phyloP scores from a whole-genome alignment of 2,329 filamentous ascomycete species.

The Dryadomyces quercivorus region DNA sequence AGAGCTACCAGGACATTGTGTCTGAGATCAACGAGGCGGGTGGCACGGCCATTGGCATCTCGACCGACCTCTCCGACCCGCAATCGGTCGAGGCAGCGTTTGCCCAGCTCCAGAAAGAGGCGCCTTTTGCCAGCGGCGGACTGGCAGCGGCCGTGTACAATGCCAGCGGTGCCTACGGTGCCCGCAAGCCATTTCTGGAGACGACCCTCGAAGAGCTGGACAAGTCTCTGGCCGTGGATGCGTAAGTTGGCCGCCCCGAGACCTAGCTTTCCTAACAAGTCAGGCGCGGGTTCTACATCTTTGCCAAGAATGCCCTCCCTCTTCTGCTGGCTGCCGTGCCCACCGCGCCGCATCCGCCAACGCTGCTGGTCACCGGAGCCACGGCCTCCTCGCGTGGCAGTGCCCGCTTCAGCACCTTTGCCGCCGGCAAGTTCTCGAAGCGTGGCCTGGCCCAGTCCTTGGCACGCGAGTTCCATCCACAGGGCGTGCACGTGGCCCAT shows the following conservation, averaged over 20 bases:
- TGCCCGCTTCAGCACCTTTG: constrained; percentile 57
- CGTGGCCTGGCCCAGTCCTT: constrained; percentile 63
- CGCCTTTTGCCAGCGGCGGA: constrained; percentile 33
- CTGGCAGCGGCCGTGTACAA: constrained; percentile 61
- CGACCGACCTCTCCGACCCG: constrained; percentile 48
- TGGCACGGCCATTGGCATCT: constrained; percentile 59
- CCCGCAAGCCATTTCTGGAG: constrained; percentile 47
- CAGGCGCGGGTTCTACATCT: constrained; percentile 60
- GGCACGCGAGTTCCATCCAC: constrained; percentile 71
- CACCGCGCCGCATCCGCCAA: constrained; percentile 52
- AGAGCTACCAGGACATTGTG: constrained; percentile 54
- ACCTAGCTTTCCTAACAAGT: background rate
- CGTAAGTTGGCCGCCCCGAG: constrained; percentile 28
- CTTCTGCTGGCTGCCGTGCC: constrained; percentile 51
- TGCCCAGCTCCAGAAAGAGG: constrained; percentile 44
- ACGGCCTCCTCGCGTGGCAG: constrained; percentile 68
- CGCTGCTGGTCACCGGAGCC: constrained; percentile 76
- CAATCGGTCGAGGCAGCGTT: constrained; percentile 44
- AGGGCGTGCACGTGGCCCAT: constrained; percentile 75
- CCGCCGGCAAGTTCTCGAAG: constrained; percentile 68
- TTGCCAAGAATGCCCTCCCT: constrained; percentile 61
- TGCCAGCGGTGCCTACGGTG: constrained; percentile 37
- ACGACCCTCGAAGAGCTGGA: constrained; percentile 37
- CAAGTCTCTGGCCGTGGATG: constrained; percentile 29
- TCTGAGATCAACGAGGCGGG: constrained; percentile 55